These are phyloP conservation scores for Eucalyptus marginata DNA, from an alignment of 345 rosid genomes.

Conservation along the genomic window DNA sequence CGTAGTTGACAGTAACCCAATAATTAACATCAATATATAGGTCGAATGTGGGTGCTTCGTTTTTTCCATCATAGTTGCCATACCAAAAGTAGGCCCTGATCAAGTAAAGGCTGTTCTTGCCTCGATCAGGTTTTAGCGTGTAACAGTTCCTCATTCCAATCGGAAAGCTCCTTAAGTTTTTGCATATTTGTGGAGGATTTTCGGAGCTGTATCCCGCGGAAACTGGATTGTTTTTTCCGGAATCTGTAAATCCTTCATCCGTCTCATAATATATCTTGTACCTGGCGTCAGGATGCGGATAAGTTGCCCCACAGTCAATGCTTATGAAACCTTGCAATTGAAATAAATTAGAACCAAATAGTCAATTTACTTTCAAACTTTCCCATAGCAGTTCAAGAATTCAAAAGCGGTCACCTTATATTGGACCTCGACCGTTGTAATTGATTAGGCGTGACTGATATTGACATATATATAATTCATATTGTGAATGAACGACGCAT, in stretches of 20 bases:
- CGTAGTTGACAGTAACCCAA: not conserved
- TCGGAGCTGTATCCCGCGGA: not conserved
- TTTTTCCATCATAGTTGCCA: constrained; percentile 4
- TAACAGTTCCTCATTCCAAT: constrained; percentile 8
- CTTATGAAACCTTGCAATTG: constrained; percentile 2
- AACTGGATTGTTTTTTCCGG: not conserved
- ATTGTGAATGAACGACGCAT: not conserved
- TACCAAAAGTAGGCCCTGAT: constrained; percentile 2
- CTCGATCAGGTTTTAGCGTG: not conserved
- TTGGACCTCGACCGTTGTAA: not conserved
- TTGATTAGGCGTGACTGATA: not conserved
- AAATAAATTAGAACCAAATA: not conserved
- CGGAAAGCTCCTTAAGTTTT: constrained; percentile 1
- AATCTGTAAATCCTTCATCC: not conserved
- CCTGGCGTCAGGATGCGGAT: not conserved
- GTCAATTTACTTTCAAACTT: not conserved
- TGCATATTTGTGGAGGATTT: not conserved
- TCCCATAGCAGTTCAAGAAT: not conserved
- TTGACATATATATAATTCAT: no score
- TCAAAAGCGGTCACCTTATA: not conserved
- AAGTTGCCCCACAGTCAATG: constrained; percentile 3
- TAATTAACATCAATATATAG: constrained; percentile 3
- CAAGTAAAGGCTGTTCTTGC: not conserved
- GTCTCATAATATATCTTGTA: not conserved
- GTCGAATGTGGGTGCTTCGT: not conserved